Conservation (phyloP, 768 basidiomycete genomes). For the Kondoa malvinella region DNA sequence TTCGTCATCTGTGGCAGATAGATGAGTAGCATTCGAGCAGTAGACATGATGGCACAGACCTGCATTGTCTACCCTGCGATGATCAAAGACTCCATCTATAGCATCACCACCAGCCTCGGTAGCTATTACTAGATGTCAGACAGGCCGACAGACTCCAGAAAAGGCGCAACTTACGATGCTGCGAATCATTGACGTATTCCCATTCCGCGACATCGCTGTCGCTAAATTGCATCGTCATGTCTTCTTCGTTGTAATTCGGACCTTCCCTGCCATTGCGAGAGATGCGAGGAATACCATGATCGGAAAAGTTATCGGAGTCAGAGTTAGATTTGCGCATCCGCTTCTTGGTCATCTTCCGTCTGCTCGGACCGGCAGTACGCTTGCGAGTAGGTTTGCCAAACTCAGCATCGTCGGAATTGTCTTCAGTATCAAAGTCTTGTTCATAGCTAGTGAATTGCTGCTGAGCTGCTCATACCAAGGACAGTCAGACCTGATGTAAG, state of each 20-base stretch:
- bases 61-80: constrained; percentile 66
- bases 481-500: too few species aligned
- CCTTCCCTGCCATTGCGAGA: constrained; percentile 12
- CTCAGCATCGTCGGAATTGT: constrained; percentile 12
- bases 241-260: constrained; percentile 27
- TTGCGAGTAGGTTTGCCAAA: constrained; percentile 11
- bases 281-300: constrained; percentile 1
- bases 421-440: constrained; percentile 2
- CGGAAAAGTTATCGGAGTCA: constrained; percentile 12
- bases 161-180: not conserved
- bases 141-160: not conserved
- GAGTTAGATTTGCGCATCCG: constrained; percentile 11
- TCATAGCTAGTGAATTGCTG: constrained; percentile 5
- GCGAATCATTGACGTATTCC: not conserved
- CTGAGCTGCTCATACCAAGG: not conserved
- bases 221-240: constrained; percentile 15
- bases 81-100: constrained; percentile 78
- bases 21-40: constrained; percentile 13
- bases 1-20: constrained; percentile 55
- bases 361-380: not conserved
- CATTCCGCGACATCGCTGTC: not conserved
- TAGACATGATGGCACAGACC: constrained; percentile 32
- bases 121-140: not conserved
- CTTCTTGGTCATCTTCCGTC: constrained; percentile 11
- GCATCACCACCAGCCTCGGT: constrained; percentile 39